phyloP scores from a whole-genome alignment of 2,329 filamentous ascomycete genomes.

The Fusarium anthophilum region DNA sequence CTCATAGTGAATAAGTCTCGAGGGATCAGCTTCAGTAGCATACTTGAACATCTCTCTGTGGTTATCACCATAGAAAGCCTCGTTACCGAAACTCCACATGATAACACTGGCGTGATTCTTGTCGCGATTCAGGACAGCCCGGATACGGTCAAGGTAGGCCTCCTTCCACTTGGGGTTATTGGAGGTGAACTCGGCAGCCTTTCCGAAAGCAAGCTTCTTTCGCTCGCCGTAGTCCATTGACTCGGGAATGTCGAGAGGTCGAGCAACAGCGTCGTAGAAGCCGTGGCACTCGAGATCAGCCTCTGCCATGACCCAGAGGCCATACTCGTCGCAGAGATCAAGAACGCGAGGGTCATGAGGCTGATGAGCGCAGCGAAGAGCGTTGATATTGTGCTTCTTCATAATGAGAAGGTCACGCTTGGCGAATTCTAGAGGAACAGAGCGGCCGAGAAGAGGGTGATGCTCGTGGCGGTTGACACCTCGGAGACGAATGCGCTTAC shows the following conservation, averaged over 20 bases:
- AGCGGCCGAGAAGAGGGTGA: slow-evolving; percentile 69
- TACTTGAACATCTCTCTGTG: slow-evolving; percentile 74
- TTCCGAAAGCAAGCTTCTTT: slow-evolving; percentile 63
- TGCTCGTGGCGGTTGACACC: slow-evolving; percentile 75
- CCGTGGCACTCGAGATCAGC: slow-evolving; percentile 64
- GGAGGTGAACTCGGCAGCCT: slow-evolving; percentile 67
- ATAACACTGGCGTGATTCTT: slow-evolving; percentile 77
- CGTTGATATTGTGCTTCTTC: slow-evolving; percentile 77
- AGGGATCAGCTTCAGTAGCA: slow-evolving; percentile 65
- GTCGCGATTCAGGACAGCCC: slow-evolving; percentile 72
- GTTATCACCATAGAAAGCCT: slow-evolving; percentile 76
- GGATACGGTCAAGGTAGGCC: slow-evolving; percentile 74
- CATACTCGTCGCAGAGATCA: slow-evolving; percentile 71
- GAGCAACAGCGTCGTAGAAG: slow-evolving; percentile 60
- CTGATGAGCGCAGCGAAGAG: slow-evolving; percentile 74
- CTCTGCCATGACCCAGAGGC: slow-evolving; percentile 67
- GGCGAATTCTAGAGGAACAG: slow-evolving; percentile 70
- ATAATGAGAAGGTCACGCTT: slow-evolving; percentile 70
- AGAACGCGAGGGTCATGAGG: slow-evolving; percentile 69
- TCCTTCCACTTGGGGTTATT: slow-evolving; percentile 69
- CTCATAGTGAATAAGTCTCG: slow-evolving; percentile 72
- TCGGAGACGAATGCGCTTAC: slow-evolving; percentile 66
- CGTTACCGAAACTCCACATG: slow-evolving; percentile 79
- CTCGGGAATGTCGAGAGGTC: slow-evolving; percentile 62
- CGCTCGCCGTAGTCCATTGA: slow-evolving; percentile 68